Percentiles rank a stretch among this genome's conserved stretches.
Conservation (phyloP, 768 basidiomycete genomes). For the Ramaria rubella region DNA sequence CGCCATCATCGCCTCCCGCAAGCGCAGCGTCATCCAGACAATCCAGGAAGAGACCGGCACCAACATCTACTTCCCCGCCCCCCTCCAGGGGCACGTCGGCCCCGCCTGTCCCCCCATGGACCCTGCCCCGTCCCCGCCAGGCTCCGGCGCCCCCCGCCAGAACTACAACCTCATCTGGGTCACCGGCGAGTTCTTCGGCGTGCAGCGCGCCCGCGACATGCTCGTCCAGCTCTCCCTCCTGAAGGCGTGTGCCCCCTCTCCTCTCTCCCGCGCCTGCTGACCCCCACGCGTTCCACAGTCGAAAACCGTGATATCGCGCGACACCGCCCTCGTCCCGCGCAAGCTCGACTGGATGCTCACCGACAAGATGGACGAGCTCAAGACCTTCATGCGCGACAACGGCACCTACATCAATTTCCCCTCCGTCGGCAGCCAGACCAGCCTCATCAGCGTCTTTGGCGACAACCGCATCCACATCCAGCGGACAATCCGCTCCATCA, state of each 20-base stretch:
- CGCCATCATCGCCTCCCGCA: slow-evolving; percentile 83
- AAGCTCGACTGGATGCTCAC: slow-evolving; percentile 98
- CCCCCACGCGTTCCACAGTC: slow-evolving; percentile 43
- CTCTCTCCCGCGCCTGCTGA: no score
- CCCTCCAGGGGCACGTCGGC: slow-evolving; percentile 79
- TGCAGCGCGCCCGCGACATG: slow-evolving; percentile 94
- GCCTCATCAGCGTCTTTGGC: slow-evolving; percentile 88
- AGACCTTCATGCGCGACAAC: slow-evolving; percentile 90
- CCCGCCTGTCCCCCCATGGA: slow-evolving; percentile 42
- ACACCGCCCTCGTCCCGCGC: slow-evolving; percentile 89
- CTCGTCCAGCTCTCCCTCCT: slow-evolving; percentile 77
- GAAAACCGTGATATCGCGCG: slow-evolving; percentile 83
- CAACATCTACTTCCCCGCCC: slow-evolving; percentile 92
- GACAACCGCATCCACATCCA: slow-evolving; percentile 93
- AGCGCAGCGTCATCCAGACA: slow-evolving; percentile 77
- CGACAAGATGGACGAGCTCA: slow-evolving; percentile 92
- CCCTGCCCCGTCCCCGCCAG: slow-evolving; percentile 34
- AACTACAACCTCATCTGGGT: slow-evolving; percentile 85
- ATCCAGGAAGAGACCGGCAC: slow-evolving; percentile 97
- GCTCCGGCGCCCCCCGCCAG: slow-evolving; percentile 36
- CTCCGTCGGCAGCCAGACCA: slow-evolving; percentile 85
- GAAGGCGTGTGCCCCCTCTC: slow-evolving; percentile 44
- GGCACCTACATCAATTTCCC: slow-evolving; percentile 95
- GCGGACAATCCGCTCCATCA: slow-evolving; percentile 86
- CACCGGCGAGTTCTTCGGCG: slow-evolving; percentile 95